Evolutionary conservation across 225 moss, liverwort and hornwort species (phyloP).

Genomic region (Pseudoscleropodium purum): DNA sequence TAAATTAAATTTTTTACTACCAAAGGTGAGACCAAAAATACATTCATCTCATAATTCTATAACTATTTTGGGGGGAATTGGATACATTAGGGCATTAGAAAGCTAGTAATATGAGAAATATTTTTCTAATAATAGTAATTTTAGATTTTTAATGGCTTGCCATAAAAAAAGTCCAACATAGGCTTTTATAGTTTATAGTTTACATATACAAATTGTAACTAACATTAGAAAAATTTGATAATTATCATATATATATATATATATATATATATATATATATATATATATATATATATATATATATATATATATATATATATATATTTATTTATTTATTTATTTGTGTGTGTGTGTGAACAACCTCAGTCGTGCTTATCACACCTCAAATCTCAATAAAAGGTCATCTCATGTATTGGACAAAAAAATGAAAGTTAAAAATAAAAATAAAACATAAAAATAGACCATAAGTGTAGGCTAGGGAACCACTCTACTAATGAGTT

Average conservation of each 20-base stretch:
- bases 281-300: too few species aligned
- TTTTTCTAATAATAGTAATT: background rate
- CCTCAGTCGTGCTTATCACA: background rate
- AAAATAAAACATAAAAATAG: background rate
- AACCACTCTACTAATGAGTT: background rate
- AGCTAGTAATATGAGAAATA: too few species aligned
- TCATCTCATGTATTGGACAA: too few species aligned
- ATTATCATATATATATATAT: background rate
- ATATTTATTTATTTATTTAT: too few species aligned
- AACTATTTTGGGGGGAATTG: rapidly evolving
- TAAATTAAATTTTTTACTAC: background rate
- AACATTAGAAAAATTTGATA: background rate
- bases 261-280: too few species aligned
- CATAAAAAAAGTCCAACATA: too few species aligned
- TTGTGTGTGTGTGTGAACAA: background rate
- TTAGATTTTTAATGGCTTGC: too few species aligned
- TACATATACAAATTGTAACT: background rate
- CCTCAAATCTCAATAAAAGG: background rate
- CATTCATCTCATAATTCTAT: background rate
- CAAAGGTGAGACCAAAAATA: too few species aligned
- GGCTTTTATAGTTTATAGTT: background rate
- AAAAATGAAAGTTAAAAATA: background rate
- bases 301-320: too few species aligned
- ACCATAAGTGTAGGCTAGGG: background rate
- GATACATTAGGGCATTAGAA: background rate